Evolutionary conservation across 2,329 filamentous ascomycete genomes (phyloP), one percentile per base, ranked within the genome.

Genomic region (Fusarium goolgardi): DNA sequence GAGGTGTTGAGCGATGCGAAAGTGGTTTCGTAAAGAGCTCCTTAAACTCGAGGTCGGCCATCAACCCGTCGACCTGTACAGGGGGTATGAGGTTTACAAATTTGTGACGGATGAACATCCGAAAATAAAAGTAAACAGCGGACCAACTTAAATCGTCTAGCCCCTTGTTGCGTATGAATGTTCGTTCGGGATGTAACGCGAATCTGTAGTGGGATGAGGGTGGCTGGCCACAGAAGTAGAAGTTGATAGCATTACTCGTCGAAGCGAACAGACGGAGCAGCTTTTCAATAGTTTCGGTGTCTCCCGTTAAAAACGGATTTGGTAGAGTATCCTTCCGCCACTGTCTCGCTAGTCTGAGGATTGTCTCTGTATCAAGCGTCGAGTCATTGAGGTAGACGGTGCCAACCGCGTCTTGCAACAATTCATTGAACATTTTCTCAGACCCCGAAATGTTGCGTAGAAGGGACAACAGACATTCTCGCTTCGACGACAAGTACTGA

Each of bases 401-500:
- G 6, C 5, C 10, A 39, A 39, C 5, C 11, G 35, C 35, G 35
- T 39, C n/a, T 20, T 39, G 35, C n/a, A 39, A 6, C 5, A 39
- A 20, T 0, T 20, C n/a, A 6, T 20, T 11, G 10, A 39, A 39
- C 0, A 39, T 1, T 5, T 1, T n/a, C 3, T n/a, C n/a, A 3
- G 35, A 39, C 10, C 35, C 35, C 20, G n/a, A 11, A 6, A 39
- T 8, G 35, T 39, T 39, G n/a, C 6, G 18, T 13, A 39, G n/a
- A 39, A 39, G 12, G 1, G n/a, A 20, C 35, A 20, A 4, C 5
- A 39, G 12, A 0, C 6, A 39, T 13, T 20, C 18, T 20, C 35
- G 6, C 6, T n/a, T n/a, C 6, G 35, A 39, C 10, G 6, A 13
- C 11, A 13, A 4, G 35, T 20, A 20, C 35, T 39, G 35, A 0